Percentiles rank a stretch among this genome's conserved stretches.
Conservation (phyloP, 305 asterid species). For the Solanum hybrid region DNA sequence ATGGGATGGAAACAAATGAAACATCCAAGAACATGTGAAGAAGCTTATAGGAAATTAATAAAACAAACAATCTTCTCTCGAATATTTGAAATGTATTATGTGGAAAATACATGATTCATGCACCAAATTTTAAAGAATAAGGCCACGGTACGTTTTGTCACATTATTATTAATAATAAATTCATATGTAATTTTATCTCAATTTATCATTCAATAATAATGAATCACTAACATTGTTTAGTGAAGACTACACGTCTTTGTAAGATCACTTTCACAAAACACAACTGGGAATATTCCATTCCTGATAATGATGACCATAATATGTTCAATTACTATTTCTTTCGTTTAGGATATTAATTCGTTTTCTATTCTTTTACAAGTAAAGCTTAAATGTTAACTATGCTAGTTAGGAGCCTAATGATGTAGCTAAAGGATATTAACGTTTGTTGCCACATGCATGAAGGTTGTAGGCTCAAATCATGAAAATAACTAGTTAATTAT, state of each 20-base stretch:
- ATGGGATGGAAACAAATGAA: conserved; percentile 26
- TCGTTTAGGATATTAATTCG: not conserved
- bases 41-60: conserved; percentile 15
- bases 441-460: not conserved
- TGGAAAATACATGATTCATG: not conserved
- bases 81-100: not conserved
- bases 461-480: not conserved
- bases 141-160: not conserved
- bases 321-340: not conserved
- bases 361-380: not conserved
- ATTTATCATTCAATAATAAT: not conserved
- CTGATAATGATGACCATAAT: not conserved
- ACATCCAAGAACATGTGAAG: conserved; percentile 38
- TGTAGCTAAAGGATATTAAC: not conserved
- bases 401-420: not conserved
- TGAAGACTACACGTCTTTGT: not conserved
- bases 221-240: not conserved
- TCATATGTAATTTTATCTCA: not conserved
- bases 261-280: not conserved
- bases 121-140: not conserved
- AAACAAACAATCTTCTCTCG: not conserved
- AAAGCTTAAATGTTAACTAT: not conserved
- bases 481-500: not conserved
- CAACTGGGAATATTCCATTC: not conserved
- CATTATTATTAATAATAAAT: not conserved